Base-by-base conservation (phyloP, 1,284 basidiomycete genomes). In the Farysia itapuensis region DNA sequence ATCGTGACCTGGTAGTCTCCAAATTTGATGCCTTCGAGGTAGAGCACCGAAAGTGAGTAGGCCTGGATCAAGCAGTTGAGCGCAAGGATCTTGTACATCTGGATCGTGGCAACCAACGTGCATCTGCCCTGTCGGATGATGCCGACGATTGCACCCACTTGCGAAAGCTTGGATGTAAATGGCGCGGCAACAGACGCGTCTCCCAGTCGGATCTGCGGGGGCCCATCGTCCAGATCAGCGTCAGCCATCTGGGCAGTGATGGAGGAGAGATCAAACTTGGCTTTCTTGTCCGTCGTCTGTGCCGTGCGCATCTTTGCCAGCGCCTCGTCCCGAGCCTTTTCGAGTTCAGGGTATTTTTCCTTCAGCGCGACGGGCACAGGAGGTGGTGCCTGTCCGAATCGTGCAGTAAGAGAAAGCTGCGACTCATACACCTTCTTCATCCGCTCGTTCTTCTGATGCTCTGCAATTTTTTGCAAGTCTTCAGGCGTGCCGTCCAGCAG, bases 61-160 rank as follows among this genome's bases (percentile, higher is more conserved):
- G 74, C 74, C 49, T 67, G 64, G 38, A 74, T 75, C 9, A 76
- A 43, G 45, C 74, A 76, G 48, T 75, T 75, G 33, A 74, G 59
- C 34, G 74, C 74, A 5, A 76, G 54, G 30, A 75, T 76, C 64
- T 76, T 76, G 65, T 76, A 73, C 74, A 73, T 74, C 54, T 76
- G 74, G 32, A 73, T 70, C 30, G 70, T 73, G 5, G 74, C 69
- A 7, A 76, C 74, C 21, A 76, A 51, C 36, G 72, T 74, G 29
- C 67, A 74, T 11, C 74, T 39, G n/a, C 74, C 74, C 38, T 76
- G 74, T 9, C 72, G 59, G 37, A 76, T 70, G 35, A 76, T 74
- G 22, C 70, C 53, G 14, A 63, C 43, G 21, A 74, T 52, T 37
- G 64, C 43, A 20, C 44, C 46, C 13, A 76, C 71, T 28, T 70